phyloP scores from a whole-genome alignment of 2,329 filamentous ascomycete genomes.

The Fusarium mexicanum region DNA sequence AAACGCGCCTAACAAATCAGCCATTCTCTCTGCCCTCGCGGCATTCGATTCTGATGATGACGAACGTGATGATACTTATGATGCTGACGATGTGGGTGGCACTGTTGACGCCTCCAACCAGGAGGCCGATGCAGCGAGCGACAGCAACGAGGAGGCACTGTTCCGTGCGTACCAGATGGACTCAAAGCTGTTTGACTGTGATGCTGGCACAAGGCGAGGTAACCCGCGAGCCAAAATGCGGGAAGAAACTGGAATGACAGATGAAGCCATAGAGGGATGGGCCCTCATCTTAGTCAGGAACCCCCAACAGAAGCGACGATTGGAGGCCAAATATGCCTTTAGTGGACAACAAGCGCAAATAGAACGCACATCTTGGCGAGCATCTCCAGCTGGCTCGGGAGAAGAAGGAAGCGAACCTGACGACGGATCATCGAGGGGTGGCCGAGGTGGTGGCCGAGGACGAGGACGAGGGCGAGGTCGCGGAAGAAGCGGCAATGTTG shows the following conservation, averaged over 20 bases:
- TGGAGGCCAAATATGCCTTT: slow-evolving; percentile 78
- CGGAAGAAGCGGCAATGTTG: slow-evolving; percentile 67
- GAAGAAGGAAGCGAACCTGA: slow-evolving; percentile 65
- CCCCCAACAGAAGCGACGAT: slow-evolving; percentile 70
- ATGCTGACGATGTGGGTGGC: slow-evolving; percentile 89
- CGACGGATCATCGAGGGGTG: slow-evolving; percentile 56
- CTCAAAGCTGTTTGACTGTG: slow-evolving; percentile 74
- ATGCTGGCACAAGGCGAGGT: slow-evolving; percentile 74
- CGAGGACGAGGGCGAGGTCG: slow-evolving; percentile 62
- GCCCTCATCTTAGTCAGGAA: slow-evolving; percentile 84
- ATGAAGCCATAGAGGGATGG: slow-evolving; percentile 96
- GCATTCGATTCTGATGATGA: slow-evolving; percentile 95
- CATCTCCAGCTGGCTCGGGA: slow-evolving; percentile 62
- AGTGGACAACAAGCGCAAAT: slow-evolving; percentile 73
- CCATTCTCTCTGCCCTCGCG: slow-evolving; percentile 87
- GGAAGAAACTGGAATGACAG: slow-evolving; percentile 85
- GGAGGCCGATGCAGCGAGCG: slow-evolving; percentile 57
- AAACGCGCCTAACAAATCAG: slow-evolving; percentile 77
- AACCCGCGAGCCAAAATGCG: slow-evolving; percentile 71
- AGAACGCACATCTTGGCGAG: slow-evolving; percentile 71
- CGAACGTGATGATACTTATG: slow-evolving; percentile 96
- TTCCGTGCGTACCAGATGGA: slow-evolving; percentile 76
- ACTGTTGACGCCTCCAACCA: slow-evolving; percentile 78
- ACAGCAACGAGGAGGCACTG: slow-evolving; percentile 74
- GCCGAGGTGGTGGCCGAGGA: slow-evolving; percentile 58